A percentile compares a stretch with the other conserved stretches of the same genome.
phyloP scores from a whole-genome alignment of 345 rosid species.

The Anastatica hierochuntica region DNA sequence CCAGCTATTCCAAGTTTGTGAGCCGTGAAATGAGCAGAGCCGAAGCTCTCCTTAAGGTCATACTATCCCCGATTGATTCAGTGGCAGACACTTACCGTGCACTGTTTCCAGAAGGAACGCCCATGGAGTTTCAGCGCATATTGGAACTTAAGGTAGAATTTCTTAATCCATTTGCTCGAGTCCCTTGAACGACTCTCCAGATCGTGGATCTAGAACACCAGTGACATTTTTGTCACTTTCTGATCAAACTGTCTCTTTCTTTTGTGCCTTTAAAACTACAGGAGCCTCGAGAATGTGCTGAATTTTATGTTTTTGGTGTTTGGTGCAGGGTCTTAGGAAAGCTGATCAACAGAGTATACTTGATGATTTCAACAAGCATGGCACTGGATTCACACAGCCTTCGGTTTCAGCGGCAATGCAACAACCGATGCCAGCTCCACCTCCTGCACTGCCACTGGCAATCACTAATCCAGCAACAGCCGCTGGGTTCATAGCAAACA shows the following conservation, averaged over 20 bases:
- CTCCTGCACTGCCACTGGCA: conserved; percentile 26
- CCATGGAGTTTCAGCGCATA: conserved; percentile 97
- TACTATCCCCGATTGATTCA: conserved; percentile 90
- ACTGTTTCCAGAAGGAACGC: conserved; percentile 93
- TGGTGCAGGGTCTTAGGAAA: conserved; percentile 70
- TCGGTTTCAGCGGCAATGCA: conserved; percentile 30
- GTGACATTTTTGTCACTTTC: background rate
- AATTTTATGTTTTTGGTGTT: too few species aligned
- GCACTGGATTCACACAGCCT: conserved; percentile 48
- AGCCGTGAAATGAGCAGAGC: conserved; percentile 99
- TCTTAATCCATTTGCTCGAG: too few species aligned
- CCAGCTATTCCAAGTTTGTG: conserved; percentile 85
- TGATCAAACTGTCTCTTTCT: too few species aligned
- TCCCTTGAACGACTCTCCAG: too few species aligned
- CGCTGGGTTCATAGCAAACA: conserved; percentile 60
- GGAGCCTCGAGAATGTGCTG: too few species aligned
- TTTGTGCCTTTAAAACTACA: too few species aligned
- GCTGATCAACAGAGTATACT: conserved; percentile 79
- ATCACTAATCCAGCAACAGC: conserved; percentile 36
- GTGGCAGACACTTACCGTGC: conserved; percentile 96
- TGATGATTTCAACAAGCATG: conserved; percentile 87
- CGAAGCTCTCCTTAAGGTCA: conserved; percentile 98
- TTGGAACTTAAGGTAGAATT: conserved; percentile 92
- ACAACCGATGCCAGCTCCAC: conserved; percentile 31
- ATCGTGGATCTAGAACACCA: too few species aligned